Conservation (phyloP, 1,284 basidiomycete genomes). For the Austroboletus niveus region DNA sequence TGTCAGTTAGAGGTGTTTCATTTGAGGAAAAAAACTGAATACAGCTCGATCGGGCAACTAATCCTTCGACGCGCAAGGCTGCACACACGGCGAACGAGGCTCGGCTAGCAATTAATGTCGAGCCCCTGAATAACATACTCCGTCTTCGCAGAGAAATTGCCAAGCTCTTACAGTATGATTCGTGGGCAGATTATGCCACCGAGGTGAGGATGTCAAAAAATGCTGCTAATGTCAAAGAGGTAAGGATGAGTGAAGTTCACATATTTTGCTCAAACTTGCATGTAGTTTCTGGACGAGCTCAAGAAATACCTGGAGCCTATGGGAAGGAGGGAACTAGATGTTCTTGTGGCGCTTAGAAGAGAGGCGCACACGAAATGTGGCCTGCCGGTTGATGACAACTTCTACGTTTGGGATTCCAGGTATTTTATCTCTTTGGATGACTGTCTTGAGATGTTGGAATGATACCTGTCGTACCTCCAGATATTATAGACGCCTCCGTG, state of each 20-base stretch:
- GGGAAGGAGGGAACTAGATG: slow-evolving; percentile 61
- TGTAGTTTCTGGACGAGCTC: slow-evolving; percentile 69
- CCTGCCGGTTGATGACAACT: slow-evolving; percentile 62
- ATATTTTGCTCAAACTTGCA: background rate
- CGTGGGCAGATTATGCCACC: slow-evolving; percentile 78
- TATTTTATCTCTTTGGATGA: background rate
- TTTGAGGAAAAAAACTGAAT: no score
- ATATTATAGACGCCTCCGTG: slow-evolving; percentile 71
- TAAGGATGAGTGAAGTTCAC: slow-evolving; percentile 24
- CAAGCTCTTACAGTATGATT: slow-evolving; percentile 66
- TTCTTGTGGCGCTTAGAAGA: slow-evolving; percentile 68
- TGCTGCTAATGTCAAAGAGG: slow-evolving; percentile 47
- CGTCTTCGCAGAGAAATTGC: slow-evolving; percentile 69
- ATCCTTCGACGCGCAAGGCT: slow-evolving; percentile 62
- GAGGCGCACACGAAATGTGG: slow-evolving; percentile 62
- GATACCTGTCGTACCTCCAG: slow-evolving; percentile 14
- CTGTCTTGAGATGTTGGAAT: no score
- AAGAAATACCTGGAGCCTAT: slow-evolving; percentile 72
- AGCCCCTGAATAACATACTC: slow-evolving; percentile 62
- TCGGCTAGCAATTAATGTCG: slow-evolving; percentile 66
- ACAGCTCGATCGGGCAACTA: slow-evolving; percentile 42
- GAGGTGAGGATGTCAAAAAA: slow-evolving; percentile 83
- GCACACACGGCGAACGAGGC: slow-evolving; percentile 68
- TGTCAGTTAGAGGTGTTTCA: slow-evolving; percentile 44
- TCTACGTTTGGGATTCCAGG: slow-evolving; percentile 70